phyloP scores from a whole-genome alignment of 1,139 yeast species.

The Candida glucosophila region DNA sequence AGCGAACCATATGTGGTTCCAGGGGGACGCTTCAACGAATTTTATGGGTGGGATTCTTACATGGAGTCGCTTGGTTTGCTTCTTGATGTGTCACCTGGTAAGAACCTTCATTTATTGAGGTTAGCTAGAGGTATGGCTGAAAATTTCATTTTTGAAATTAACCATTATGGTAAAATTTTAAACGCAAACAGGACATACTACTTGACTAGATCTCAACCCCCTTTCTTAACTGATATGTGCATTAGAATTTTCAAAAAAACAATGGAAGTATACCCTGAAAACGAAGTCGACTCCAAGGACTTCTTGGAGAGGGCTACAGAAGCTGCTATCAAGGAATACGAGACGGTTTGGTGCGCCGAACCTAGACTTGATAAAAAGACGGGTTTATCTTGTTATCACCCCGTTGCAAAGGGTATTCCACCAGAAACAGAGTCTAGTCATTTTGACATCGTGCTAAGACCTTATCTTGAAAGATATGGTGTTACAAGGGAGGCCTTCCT shows the following conservation, averaged over 20 bases:
- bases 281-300: slow-evolving; percentile 34
- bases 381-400: slow-evolving; percentile 85
- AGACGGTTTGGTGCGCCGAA: slow-evolving; percentile 63
- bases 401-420: slow-evolving; percentile 85
- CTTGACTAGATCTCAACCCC: slow-evolving; percentile 91
- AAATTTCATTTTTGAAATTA: slow-evolving; percentile 84
- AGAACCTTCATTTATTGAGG: slow-evolving; percentile 18
- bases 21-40: slow-evolving; percentile 93
- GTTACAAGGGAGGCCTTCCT: slow-evolving; percentile 64
- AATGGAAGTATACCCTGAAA: slow-evolving; percentile 31
- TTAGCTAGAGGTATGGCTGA: slow-evolving; percentile 89
- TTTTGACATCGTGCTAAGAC: slow-evolving; percentile 63
- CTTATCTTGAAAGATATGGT: slow-evolving; percentile 58
- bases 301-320: slow-evolving; percentile 55
- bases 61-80: slow-evolving; percentile 83
- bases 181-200: slow-evolving; percentile 94
- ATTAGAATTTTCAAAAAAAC: slow-evolving; percentile 59
- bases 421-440: slow-evolving; percentile 95
- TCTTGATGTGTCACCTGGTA: slow-evolving; percentile 48
- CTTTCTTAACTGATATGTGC: slow-evolving; percentile 94
- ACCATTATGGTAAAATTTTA: slow-evolving; percentile 83
- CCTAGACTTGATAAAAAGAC: slow-evolving; percentile 75
- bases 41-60: slow-evolving; percentile 98
- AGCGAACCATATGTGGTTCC: slow-evolving; percentile 92
- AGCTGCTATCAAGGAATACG: slow-evolving; percentile 85